Conservation (phyloP, 805 yeast genomes). For the Saccharomycopsis selenospora region DNA sequence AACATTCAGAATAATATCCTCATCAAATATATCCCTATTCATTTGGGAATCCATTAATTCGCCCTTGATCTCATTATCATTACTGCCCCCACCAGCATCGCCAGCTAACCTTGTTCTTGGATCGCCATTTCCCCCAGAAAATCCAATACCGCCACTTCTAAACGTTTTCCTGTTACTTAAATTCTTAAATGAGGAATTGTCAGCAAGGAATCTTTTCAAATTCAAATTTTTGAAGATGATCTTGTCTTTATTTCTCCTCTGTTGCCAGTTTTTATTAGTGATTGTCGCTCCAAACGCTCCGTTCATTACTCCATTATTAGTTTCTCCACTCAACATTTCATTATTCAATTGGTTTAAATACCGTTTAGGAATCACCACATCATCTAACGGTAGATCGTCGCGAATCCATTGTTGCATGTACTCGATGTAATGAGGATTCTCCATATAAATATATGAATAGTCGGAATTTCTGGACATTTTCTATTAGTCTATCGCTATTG, state of each 20-base stretch:
- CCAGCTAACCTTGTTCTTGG: neutral
- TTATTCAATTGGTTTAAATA: slow-evolving; percentile 9
- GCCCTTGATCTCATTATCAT: neutral
- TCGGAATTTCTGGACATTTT: slow-evolving; percentile 20
- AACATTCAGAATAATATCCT: neutral
- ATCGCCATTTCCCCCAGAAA: neutral
- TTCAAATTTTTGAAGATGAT: slow-evolving; percentile 28
- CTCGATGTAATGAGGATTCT: slow-evolving; percentile 27
- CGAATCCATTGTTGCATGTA: slow-evolving; percentile 30
- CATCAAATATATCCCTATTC: slow-evolving; percentile 1
- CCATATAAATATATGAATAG: slow-evolving; percentile 23
- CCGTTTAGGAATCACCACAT: slow-evolving; percentile 23
- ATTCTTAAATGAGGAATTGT: slow-evolving; percentile 15
- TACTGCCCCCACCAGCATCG: neutral
- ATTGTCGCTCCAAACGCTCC: slow-evolving; percentile 25
- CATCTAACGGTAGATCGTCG: slow-evolving; percentile 27
- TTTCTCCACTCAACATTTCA: slow-evolving; percentile 19
- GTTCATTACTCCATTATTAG: slow-evolving; percentile 14
- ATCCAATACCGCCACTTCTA: neutral
- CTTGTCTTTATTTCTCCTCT: slow-evolving; percentile 19
- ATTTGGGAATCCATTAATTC: slow-evolving; percentile 6
- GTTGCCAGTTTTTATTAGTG: slow-evolving; percentile 17
- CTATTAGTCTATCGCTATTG: neutral
- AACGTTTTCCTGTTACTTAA: neutral
- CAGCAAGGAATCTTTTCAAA: slow-evolving; percentile 23